Percentiles rank a stretch among this genome's conserved stretches.
Evolutionary conservation across 2,329 filamentous ascomycete species (phyloP).

Genomic region (Stachybotrys chlorohalonatus): DNA sequence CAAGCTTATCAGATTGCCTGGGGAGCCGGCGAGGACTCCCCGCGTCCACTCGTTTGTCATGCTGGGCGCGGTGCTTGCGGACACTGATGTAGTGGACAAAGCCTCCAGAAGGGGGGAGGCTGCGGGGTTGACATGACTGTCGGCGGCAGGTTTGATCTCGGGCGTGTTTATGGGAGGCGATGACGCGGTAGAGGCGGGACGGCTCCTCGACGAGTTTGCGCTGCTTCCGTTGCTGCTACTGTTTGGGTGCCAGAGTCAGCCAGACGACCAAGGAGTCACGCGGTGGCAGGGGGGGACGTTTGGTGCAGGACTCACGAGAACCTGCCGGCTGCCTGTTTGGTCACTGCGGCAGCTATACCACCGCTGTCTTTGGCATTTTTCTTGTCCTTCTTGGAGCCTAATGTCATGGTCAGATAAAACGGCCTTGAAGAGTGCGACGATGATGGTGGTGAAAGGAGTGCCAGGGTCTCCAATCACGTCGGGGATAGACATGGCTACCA

Average conservation of each 20-base stretch:
- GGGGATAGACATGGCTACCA: not conserved
- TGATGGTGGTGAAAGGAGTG: conserved; percentile 1
- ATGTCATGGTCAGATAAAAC: conserved; percentile 13
- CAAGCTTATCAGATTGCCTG: conserved; percentile 42
- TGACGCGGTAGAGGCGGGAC: conserved; percentile 31
- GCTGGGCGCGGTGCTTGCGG: conserved; percentile 37
- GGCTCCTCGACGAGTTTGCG: conserved; percentile 23
- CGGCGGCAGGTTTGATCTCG: conserved; percentile 31
- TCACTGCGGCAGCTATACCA: conserved; percentile 44
- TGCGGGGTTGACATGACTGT: conserved; percentile 32
- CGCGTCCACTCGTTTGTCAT: conserved; percentile 37
- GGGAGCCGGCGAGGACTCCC: conserved; percentile 37
- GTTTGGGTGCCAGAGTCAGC: conserved; percentile 10
- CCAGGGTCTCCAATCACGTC: conserved; percentile 3
- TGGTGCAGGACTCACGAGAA: conserved; percentile 33
- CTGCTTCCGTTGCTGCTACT: conserved; percentile 17
- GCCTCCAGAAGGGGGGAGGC: conserved; percentile 39
- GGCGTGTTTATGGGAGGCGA: conserved; percentile 35
- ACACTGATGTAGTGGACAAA: conserved; percentile 38
- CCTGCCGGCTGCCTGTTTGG: conserved; percentile 41
- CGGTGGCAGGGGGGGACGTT: conserved; percentile 9
- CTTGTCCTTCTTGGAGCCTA: conserved; percentile 41
- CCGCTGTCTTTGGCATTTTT: conserved; percentile 46
- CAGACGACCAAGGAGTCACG: conserved; percentile 16
- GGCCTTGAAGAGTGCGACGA: not conserved